Base-by-base conservation (phyloP, 768 basidiomycete genomes). In the Multifurca ochricompacta region DNA sequence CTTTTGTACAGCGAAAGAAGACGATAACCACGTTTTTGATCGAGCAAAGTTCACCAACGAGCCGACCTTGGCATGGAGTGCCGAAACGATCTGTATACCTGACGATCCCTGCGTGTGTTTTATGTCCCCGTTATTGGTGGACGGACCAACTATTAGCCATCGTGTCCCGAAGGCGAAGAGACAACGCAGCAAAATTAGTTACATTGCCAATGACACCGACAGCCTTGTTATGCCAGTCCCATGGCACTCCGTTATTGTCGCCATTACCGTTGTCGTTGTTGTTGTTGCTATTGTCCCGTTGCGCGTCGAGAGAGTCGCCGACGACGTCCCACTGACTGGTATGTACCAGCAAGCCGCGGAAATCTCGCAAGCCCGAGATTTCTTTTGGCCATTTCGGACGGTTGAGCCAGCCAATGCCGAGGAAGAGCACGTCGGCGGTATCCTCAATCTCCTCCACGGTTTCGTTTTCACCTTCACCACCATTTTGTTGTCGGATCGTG, bases 341-440 rank as follows among this genome's bases (percentile, higher is more conserved):
- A 59, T 88, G 85, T 1, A 82, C 67, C 13, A 84, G 65, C 46
- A 68, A 71, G 4, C 85, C 85, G 56, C 74, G 68, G 67, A 81
- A 87, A 7, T 65, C 69, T 14, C 78, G 66, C 27, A 85, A 64
- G 3, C 82, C 83, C 8, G 70, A 65, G 40, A 86, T 83, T 40
- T 81, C 75, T 40, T 81, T 75, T 2, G 85, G 85, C 85, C 82
- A 85, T 25, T 74, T 70, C 82, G 82, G 85, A 6, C 78, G 66
- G 45, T 77, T 80, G 41, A 83, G 64, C 10, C 59, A 59, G 4
- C 82, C 82, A 18, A 77, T 65, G n/a, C 74, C 77, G 13, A 75
- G 76, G 46, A 86, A 73, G 32, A 85, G 69, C 0, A 84, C 69
- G 54, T 85, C 82, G 2, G 75, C 77, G 0, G 64, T 70, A 58